Evolutionary conservation across 768 basidiomycete species (phyloP), one percentile per base, ranked within the genome.

Genomic region (Wakefieldia striispora): DNA sequence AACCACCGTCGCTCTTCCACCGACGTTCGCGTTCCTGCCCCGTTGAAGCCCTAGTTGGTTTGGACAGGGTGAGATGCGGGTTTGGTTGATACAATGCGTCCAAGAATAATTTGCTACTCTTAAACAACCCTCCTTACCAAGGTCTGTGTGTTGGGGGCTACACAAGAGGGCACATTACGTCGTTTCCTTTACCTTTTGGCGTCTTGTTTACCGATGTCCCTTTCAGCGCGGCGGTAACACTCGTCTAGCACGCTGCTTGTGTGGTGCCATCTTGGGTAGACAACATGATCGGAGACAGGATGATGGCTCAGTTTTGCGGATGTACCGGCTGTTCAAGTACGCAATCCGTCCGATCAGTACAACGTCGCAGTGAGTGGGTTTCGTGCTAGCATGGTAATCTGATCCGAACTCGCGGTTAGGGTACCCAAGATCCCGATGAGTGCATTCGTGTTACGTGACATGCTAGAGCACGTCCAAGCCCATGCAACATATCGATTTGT

Each of bases 11-110:
- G 90, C 78, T 55, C 51, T 56, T 57, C 76, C 70, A 88, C 83
- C 84, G 80, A 76, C 75, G 88, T 24, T 50, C 49, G 48, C 52
- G 56, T 46, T 33, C 34, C 51, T 23, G 20, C 55, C 48, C 56
- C 58, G 56, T 33, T 50, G 76, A 79, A 91, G 72, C 87, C 84
- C 81, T 64, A 19, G 77, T 59, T 67, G 83, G 83, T 86, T 81
- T 67, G 58, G 40, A 54, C 57, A 52, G 26, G 49, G 26, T 53
- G 37, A 43, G 47, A 43, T 40, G 65, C 53, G 61, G 59, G 44
- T 70, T 71, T 79, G 89, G 88, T 87, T 84, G 95, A 98, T 98
- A 95, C 93, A 86, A 88, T 72, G 56, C 79, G 88, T 91, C 95
- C 95, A 65, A 97, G 61, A 95, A 72, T 40, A 72, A 86, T 53